Conservation (phyloP, 176 grass and related monocot species). For the Otatea glauca region DNA sequence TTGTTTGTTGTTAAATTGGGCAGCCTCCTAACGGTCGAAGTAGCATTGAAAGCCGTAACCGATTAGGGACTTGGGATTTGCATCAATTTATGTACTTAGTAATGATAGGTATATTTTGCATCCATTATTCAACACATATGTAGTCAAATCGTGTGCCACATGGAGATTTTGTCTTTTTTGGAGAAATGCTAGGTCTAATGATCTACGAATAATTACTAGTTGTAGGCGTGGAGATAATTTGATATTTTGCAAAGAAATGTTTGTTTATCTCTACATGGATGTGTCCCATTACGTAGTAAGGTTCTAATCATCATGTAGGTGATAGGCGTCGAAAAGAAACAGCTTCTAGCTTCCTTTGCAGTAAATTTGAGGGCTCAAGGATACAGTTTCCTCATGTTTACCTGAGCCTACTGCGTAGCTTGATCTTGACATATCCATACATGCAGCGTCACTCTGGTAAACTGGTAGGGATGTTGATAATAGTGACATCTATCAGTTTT, state of each 20-base stretch:
- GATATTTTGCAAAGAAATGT: conserved; percentile 9
- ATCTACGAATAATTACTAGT: neutral
- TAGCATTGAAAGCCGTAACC: neutral
- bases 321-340: neutral
- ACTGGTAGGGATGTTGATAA: conserved; percentile 21
- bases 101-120: neutral
- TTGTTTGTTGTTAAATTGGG: neutral
- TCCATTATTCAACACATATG: neutral
- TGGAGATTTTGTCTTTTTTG: neutral
- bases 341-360: neutral
- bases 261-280: neutral
- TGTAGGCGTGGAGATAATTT: conserved; percentile 11
- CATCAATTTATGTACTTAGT: neutral
- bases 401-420: neutral
- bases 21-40: neutral
- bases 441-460: conserved; percentile 11
- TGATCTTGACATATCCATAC: conserved; percentile 24
- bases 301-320: conserved; percentile 13
- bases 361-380: conserved; percentile 19
- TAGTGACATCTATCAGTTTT: conserved; percentile 13
- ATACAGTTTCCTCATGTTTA: conserved; percentile 37
- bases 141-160: neutral
- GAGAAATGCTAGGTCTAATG: conserved; percentile 19
- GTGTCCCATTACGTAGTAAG: neutral
- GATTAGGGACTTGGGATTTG: neutral